Conservation (phyloP, 192 early-diverging fungal species). For the Spinellus fusiger region DNA sequence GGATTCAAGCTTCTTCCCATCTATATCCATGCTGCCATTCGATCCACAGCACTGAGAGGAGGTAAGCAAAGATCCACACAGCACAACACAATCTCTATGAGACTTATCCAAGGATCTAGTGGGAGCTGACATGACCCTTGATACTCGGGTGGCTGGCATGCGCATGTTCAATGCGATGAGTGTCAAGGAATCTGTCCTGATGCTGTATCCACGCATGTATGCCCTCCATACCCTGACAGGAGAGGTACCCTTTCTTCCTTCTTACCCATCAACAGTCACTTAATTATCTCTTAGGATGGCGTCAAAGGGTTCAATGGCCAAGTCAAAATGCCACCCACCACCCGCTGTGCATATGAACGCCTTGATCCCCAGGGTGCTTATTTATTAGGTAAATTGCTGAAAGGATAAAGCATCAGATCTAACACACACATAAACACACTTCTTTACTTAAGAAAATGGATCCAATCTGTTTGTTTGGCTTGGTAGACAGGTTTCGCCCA, state of each 20-base stretch:
- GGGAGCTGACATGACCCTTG: constrained; percentile 59
- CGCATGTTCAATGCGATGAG: constrained; percentile 70
- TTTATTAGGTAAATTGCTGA: constrained; percentile 54
- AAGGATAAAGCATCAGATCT: neutral
- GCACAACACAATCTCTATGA: neutral
- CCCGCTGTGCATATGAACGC: constrained; percentile 73
- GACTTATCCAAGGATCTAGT: constrained; percentile 7
- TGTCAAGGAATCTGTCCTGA: constrained; percentile 66
- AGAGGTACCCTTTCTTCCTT: neutral
- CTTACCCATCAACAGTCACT: neutral
- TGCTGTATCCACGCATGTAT: constrained; percentile 82
- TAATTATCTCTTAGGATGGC: constrained; percentile 23
- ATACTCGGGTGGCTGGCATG: constrained; percentile 81
- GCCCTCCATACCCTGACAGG: constrained; percentile 15
- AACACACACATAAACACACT: neutral
- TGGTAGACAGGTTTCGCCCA: constrained; percentile 58
- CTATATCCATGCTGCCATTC: constrained; percentile 79
- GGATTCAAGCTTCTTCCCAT: constrained; percentile 91
- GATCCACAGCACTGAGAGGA: constrained; percentile 73
- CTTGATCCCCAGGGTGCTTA: constrained; percentile 76
- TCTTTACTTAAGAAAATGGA: constrained; percentile 60
- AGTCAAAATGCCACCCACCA: constrained; percentile 58
- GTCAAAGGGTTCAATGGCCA: constrained; percentile 33
- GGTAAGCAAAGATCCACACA: constrained; percentile 34
- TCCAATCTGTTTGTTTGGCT: constrained; percentile 79